Percentiles rank a stretch among this genome's conserved stretches.
These are phyloP conservation scores for Aphanomyces euteiches DNA, from an alignment of 352 stramenopile species.

Conservation along the genomic window DNA sequence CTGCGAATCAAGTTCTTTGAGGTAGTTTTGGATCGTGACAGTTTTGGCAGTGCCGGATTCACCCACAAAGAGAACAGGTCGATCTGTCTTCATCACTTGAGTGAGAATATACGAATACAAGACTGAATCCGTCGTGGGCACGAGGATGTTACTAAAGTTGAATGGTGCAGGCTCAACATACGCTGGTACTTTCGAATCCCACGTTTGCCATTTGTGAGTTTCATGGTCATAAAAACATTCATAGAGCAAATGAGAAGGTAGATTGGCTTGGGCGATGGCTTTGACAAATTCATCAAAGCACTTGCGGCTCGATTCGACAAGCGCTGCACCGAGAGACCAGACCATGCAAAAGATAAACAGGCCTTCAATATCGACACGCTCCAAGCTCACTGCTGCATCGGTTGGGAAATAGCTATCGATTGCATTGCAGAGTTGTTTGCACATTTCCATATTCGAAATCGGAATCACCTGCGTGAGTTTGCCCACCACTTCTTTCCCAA, in stretches of 20 bases:
- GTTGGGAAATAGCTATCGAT: slow-evolving; percentile 85
- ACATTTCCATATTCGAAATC: slow-evolving; percentile 93
- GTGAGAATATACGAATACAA: slow-evolving; percentile 91
- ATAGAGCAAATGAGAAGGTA: slow-evolving; percentile 82
- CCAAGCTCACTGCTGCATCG: slow-evolving; percentile 36
- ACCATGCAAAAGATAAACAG: slow-evolving; percentile 92
- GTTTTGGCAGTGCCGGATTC: slow-evolving; percentile 95
- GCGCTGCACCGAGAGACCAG: slow-evolving; percentile 88
- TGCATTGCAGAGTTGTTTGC: slow-evolving; percentile 91
- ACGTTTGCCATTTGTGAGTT: slow-evolving; percentile 88
- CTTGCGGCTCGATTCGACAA: slow-evolving; percentile 70
- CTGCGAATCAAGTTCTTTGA: slow-evolving; percentile 74
- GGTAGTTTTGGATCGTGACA: slow-evolving; percentile 93
- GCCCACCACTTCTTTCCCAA: slow-evolving; percentile 83
- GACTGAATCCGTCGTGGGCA: slow-evolving; percentile 93
- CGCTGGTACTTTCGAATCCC: slow-evolving; percentile 76
- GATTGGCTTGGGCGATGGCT: slow-evolving; percentile 69
- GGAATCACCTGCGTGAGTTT: slow-evolving; percentile 91
- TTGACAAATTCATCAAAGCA: slow-evolving; percentile 91
- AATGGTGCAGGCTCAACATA: slow-evolving; percentile 92
- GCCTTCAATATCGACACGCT: slow-evolving; percentile 78
- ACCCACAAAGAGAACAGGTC: slow-evolving; percentile 91
- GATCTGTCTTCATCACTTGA: slow-evolving; percentile 81
- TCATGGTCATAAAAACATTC: slow-evolving; percentile 88
- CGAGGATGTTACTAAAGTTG: slow-evolving; percentile 93